Percentiles rank a stretch among this genome's conserved stretches.
These are phyloP conservation scores for Fusarium brachygibbosum DNA, from an alignment of 2,329 filamentous ascomycete genomes.

Conservation along the genomic window DNA sequence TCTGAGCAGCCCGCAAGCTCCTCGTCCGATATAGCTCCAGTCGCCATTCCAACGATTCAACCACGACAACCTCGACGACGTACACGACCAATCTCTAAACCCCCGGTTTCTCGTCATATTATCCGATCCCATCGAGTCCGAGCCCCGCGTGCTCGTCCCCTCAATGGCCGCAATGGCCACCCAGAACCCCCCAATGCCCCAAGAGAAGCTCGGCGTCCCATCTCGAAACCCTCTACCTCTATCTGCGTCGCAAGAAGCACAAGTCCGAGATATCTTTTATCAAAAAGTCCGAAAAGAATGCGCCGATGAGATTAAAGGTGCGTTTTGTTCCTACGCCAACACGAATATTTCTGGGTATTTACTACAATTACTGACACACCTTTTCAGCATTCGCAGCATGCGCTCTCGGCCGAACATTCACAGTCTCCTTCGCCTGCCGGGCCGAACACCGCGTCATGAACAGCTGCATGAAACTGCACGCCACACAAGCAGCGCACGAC, in stretches of 20 bases:
- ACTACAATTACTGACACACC: background rate
- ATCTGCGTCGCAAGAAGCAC: slow-evolving; percentile 83
- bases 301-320: slow-evolving; percentile 82
- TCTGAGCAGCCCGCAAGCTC: slow-evolving; percentile 43
- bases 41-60: slow-evolving; percentile 12
- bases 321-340: slow-evolving; percentile 16
- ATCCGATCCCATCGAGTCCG: background rate
- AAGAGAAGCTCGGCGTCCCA: slow-evolving; percentile 61
- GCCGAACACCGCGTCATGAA: slow-evolving; percentile 89
- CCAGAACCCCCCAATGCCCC: slow-evolving; percentile 53
- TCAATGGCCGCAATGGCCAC: slow-evolving; percentile 54
- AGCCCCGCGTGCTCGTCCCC: slow-evolving; percentile 20
- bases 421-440: slow-evolving; percentile 88
- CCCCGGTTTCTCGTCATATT: background rate
- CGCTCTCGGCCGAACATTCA: slow-evolving; percentile 86
- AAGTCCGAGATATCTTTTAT: slow-evolving; percentile 85
- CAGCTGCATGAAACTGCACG: slow-evolving; percentile 88
- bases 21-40: slow-evolving; percentile 43
- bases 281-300: slow-evolving; percentile 82
- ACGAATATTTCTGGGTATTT: background rate
- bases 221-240: slow-evolving; percentile 85
- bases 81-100: background rate
- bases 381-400: slow-evolving; percentile 88
- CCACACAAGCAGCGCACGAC: slow-evolving; percentile 87
- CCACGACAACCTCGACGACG: slow-evolving; percentile 1